A percentile compares a stretch with the other conserved stretches of the same genome.
These are phyloP conservation scores for Trypethelium eluteriae DNA, from an alignment of 495 filamentous ascomycete genomes.

Conservation along the genomic window DNA sequence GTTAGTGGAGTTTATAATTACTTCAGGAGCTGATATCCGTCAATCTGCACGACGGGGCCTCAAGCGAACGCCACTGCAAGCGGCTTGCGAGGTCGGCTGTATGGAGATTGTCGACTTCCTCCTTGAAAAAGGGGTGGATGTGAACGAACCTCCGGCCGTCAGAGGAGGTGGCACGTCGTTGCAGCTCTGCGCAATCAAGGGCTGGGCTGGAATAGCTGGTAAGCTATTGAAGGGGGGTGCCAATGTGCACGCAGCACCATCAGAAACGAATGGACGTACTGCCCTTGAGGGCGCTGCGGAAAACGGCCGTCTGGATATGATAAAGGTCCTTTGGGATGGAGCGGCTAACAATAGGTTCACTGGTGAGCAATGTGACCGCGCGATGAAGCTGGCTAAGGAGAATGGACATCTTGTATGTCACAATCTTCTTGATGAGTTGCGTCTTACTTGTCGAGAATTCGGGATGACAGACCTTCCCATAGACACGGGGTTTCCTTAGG, in stretches of 20 bases:
- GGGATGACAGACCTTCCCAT: too few species aligned
- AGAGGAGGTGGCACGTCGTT: conserved; percentile 26
- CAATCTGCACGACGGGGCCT: not conserved
- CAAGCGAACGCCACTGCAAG: not conserved
- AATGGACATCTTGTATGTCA: conserved; percentile 10
- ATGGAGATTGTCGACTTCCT: not conserved
- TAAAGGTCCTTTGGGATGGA: conserved; percentile 37
- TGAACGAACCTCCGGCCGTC: not conserved
- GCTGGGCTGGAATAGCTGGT: conserved; percentile 22
- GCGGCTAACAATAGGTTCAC: not conserved
- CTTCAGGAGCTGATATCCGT: not conserved
- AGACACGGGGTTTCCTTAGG: too few species aligned
- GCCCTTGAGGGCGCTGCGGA: conserved; percentile 41
- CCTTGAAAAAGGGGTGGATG: conserved; percentile 1
- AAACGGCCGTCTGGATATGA: conserved; percentile 41
- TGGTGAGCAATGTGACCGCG: conserved; percentile 20
- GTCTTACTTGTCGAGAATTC: not conserved
- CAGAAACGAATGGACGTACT: conserved; percentile 32
- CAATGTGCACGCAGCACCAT: conserved; percentile 31
- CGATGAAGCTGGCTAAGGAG: conserved; percentile 11
- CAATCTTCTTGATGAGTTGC: not conserved
- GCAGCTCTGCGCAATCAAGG: conserved; percentile 25
- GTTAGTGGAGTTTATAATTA: not conserved
- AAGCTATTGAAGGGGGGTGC: conserved; percentile 27
- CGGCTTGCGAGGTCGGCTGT: not conserved